A percentile compares a stretch with the other conserved stretches of the same genome.
phyloP scores from a whole-genome alignment of 1,284 basidiomycete species.

The Austroboletus sp. region DNA sequence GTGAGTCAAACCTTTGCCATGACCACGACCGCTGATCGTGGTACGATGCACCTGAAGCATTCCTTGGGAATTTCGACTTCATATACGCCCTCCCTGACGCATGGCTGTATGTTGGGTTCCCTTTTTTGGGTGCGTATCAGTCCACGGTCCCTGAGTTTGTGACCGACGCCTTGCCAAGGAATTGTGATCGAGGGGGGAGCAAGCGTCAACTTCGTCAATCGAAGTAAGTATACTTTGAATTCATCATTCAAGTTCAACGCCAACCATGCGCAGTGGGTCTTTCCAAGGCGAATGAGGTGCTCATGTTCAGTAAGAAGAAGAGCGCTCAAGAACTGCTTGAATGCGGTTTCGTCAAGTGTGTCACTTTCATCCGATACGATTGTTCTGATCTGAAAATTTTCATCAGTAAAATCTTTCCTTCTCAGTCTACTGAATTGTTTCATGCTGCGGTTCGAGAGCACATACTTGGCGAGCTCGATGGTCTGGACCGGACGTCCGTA shows the following conservation, averaged over 20 bases:
- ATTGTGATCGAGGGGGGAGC: constrained; percentile 60
- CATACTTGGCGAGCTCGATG: constrained; percentile 47
- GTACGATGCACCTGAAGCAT: constrained; percentile 37
- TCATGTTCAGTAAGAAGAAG: constrained; percentile 64
- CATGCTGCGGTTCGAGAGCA: constrained; percentile 46
- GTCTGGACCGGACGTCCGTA: constrained; percentile 50
- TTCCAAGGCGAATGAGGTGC: constrained; percentile 59
- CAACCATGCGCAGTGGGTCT: constrained; percentile 48
- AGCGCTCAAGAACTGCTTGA: constrained; percentile 50
- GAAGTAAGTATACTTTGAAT: constrained; percentile 37
- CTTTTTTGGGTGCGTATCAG: constrained; percentile 52
- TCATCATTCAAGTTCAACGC: neutral
- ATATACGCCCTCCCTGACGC: constrained; percentile 58
- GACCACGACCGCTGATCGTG: neutral
- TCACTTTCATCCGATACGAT: neutral
- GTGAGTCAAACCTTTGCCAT: constrained; percentile 29
- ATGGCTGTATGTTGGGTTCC: constrained; percentile 61
- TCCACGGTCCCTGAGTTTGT: neutral
- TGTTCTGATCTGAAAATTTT: constrained; percentile 5
- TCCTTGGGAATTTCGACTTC: constrained; percentile 67
- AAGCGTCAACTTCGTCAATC: constrained; percentile 60
- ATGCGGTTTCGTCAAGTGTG: constrained; percentile 62
- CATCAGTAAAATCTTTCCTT: constrained; percentile 53
- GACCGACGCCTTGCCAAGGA: constrained; percentile 34
- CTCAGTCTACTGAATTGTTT: constrained; percentile 47